Evolutionary conservation across 176 grass and related monocot species (phyloP).

Genomic region (Areca catechu): DNA sequence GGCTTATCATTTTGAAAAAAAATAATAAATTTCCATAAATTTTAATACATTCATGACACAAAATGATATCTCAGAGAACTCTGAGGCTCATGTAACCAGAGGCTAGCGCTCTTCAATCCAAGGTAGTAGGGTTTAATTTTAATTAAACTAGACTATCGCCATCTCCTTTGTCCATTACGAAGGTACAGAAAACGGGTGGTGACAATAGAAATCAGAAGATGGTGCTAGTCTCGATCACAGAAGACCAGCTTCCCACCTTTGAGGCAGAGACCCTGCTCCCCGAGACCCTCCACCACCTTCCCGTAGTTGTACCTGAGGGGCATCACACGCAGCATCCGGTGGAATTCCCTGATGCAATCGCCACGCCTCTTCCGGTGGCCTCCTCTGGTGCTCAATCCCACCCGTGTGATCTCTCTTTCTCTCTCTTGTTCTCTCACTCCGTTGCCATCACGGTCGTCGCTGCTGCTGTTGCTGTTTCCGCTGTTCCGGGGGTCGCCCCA

Average conservation of each 20-base stretch:
- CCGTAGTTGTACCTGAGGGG: constrained; percentile 74
- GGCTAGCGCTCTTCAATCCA: too few species aligned
- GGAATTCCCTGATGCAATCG: constrained; percentile 77
- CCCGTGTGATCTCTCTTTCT: constrained; percentile 26
- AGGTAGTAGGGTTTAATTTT: too few species aligned
- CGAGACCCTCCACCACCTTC: constrained; percentile 37
- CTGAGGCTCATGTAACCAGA: too few species aligned
- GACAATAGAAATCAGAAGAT: too few species aligned
- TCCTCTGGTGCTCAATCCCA: constrained; percentile 42
- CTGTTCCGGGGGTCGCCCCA: constrained; percentile 54
- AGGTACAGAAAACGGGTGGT: too few species aligned
- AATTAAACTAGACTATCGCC: too few species aligned
- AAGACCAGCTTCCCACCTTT: constrained; percentile 47
- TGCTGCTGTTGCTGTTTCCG: constrained; percentile 35
- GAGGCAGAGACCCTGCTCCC: constrained; percentile 63
- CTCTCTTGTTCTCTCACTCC: background rate
- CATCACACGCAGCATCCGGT: constrained; percentile 72
- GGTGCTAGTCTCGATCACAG: constrained; percentile 23
- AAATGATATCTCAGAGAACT: too few species aligned
- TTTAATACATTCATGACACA: too few species aligned
- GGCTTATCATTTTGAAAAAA: too few species aligned
- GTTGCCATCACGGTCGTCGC: background rate
- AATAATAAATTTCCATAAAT: too few species aligned
- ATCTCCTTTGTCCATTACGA: too few species aligned
- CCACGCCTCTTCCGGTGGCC: constrained; percentile 74